Base-by-base conservation (phyloP, 495 filamentous ascomycete genomes). In the Trichoderma asperelloides region DNA sequence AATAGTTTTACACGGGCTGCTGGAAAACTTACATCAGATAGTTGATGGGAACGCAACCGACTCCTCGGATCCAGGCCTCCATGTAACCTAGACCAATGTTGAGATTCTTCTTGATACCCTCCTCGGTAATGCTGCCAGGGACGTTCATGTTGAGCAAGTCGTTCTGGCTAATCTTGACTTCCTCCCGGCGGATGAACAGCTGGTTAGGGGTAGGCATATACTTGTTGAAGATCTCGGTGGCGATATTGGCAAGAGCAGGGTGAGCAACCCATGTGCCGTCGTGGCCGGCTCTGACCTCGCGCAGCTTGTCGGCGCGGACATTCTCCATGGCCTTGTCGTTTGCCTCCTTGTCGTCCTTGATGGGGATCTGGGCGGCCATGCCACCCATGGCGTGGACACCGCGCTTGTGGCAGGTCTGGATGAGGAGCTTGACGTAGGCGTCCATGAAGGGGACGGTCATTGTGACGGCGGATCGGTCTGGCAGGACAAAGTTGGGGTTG, bases 381-480 rank as follows among this genome's bases (percentile, higher is more conserved):
- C 95, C 95, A 71, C 95, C 94, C 95, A 99, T 99, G 64, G 95
- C 95, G 78, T 98, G 96, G 23, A 98, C 96, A 60, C 93, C 92
- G 68, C 95, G 87, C 69, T 87, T 88, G 77, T 99, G 95, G 83
- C 95, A 98, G 65, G 95, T 98, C 83, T 96, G 92, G 80, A 98
- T 97, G 47, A 98, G 87, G 33, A 97, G 85, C 78, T 93, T 93
- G 70, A 97, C 76, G 73, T 98, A 98, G 64, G 95, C 85, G 71
- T 98, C 94, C 95, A 98, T 98, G 83, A 98, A 98, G 2, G 95
- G 95, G 0, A 96, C 91, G 30, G 93, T 97, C 95, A 98, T 98
- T 70, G 95, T 98, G 43, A 98, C 92, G 68, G 86, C 85, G 41
- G 87, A 87, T 62, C 95, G 91, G 74, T 99, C 96, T 12, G 95